These are phyloP conservation scores for Blumeriella jaapii DNA, from an alignment of 2,329 filamentous ascomycete genomes.

Conservation along the genomic window DNA sequence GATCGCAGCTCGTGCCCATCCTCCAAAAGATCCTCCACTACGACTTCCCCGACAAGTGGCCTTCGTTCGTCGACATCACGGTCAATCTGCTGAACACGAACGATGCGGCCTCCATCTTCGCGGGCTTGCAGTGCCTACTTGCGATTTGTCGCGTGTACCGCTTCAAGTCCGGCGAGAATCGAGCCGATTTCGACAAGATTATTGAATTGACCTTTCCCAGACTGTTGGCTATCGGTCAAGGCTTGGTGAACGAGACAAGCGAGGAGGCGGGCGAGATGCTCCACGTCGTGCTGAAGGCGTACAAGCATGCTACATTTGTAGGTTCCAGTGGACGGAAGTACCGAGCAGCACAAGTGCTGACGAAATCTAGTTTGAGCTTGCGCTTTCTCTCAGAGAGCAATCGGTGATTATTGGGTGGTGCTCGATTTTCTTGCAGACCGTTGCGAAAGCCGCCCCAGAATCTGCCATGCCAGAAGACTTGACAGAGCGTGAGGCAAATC, in stretches of 20 bases:
- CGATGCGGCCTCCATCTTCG: constrained; percentile 77
- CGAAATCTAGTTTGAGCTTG: constrained; percentile 65
- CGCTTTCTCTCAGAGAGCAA: constrained; percentile 64
- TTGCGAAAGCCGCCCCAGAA: constrained; percentile 73
- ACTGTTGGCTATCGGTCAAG: constrained; percentile 75
- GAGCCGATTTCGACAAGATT: constrained; percentile 87
- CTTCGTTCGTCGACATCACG: constrained; percentile 86
- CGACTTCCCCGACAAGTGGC: constrained; percentile 93
- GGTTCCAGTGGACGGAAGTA: constrained; percentile 28
- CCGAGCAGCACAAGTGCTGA: constrained; percentile 24
- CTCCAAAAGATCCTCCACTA: constrained; percentile 92
- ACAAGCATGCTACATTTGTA: constrained; percentile 97
- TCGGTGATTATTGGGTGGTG: constrained; percentile 90
- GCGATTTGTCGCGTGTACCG: constrained; percentile 92
- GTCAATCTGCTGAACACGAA: constrained; percentile 79
- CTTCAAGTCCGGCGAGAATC: constrained; percentile 73
- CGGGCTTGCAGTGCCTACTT: constrained; percentile 84
- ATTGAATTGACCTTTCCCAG: constrained; percentile 85
- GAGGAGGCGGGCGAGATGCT: constrained; percentile 95
- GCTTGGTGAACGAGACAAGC: constrained; percentile 80
- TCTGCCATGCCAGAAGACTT: constrained; percentile 67
- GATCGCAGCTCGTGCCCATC: constrained; percentile 85
- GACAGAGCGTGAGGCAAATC: constrained; percentile 80
- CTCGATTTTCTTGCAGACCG: constrained; percentile 82
- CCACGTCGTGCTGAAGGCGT: constrained; percentile 86